Evolutionary conservation across 1,139 yeast species (phyloP), one percentile per base, ranked within the genome.

Genomic region (Debaryomyces psychrophilus): DNA sequence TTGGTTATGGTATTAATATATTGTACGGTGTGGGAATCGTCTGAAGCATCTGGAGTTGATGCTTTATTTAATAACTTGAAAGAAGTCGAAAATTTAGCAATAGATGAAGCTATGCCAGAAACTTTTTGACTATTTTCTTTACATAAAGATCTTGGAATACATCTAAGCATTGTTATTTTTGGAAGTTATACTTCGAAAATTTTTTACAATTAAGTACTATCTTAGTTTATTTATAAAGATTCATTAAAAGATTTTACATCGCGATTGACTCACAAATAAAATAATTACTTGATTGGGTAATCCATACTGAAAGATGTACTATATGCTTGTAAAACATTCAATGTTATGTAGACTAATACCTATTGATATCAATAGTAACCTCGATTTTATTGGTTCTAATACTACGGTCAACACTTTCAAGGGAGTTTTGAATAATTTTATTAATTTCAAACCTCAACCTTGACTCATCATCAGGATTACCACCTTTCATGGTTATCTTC

Each of bases 381-480:
- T 85, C 90, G 15, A 79, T 68, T 44, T 65, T 67, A 34, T 64
- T 68, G 15, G 65, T 64, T 51, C 57, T 50, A 44, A 65, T 51
- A 51, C 63, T 46, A 53, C 33, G 37, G 55, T 68, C 53, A 51
- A 55, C 54, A 12, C 48, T 51, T 40, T 56, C 53, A n/a, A 69
- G 53, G 36, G 63, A 66, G 14, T 55, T 62, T 41, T 65, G 67
- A 5, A 85, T 63, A 27, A 83, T 69, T 31, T 80, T 71, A 45
- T 73, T 71, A 2, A 82, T 68, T 45, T 85, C 84, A 52, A 76
- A 74, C 44, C 87, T 62, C 37, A 86, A 58, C 28, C 73, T 65
- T 1, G 81, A 66, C 58, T 86, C 93, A 47, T 85, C 90, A 49
- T 85, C 89, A 47, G 79, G 79, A 5, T 86, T 79, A 1, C 84